Base-by-base conservation (phyloP, 495 filamentous ascomycete genomes). In the Penicillium goetzii region DNA sequence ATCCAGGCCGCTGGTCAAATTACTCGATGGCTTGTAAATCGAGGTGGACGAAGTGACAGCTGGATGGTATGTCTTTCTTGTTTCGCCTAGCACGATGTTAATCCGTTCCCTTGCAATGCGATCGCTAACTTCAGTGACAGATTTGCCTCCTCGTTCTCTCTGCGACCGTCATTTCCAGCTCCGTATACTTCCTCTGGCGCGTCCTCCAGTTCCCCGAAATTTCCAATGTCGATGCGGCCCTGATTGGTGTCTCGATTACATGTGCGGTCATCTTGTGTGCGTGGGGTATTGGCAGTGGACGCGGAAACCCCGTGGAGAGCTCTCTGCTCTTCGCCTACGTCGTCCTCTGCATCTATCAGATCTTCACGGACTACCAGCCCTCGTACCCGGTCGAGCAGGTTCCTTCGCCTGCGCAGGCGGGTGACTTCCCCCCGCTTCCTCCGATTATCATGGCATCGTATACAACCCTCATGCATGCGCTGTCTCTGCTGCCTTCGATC, bases 361-460 rank as follows among this genome's bases (percentile, higher is more conserved):
- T 97, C 70, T 99, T 99, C 78, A 99, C 95, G 47, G 95, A 99
- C 73, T 99, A 97, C 76, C 85, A 92, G 66, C 93, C 93, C 10
- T 92, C 90, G 4, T 72, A 85, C 15, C 83, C 84, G 1, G 75
- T 84, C 33, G 84, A 85, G 21, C 82, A 84, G 10, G 80, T 83
- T 12, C 78, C 81, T 28, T 77, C 79, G 19, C 82, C 86, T 40
- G 64, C 81, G 6, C 80, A 88, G 60, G 77, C 78, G 11, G 89
- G 92, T 58, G 93, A 96, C 33, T 95, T 99, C 58, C 95, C 95
- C 4, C 95, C 95, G 6, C 84, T 99, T 8, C 95, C 95, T 2
- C 95, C 95, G 0, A 93, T 97, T 53, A 90, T 99, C 73, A 97
- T 99, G 95, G 94, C 93, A n/a, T 97, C 93, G 30, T 99, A 97